These are phyloP conservation scores for Trapa incisa DNA, from an alignment of 345 rosid species.

Conservation along the genomic window DNA sequence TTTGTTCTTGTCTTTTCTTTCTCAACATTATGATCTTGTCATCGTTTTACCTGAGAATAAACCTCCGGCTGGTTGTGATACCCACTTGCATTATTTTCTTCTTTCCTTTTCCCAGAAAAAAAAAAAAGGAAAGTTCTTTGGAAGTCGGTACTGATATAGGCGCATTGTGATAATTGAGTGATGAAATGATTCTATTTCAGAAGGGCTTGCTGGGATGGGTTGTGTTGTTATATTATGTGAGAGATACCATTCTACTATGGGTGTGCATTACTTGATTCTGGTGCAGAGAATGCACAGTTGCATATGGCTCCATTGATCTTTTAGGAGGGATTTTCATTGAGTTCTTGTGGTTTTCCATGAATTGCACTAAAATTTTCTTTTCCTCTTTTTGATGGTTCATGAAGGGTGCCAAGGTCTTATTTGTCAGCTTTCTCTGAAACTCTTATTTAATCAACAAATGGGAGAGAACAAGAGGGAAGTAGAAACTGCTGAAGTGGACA, in stretches of 20 bases:
- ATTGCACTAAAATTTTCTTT: no score
- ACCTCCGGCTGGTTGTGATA: background rate
- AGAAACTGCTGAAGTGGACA: conserved; percentile 66
- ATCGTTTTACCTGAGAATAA: background rate
- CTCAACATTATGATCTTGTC: background rate
- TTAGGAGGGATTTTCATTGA: background rate
- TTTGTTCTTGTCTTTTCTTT: background rate
- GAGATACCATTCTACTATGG: background rate
- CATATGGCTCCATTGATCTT: background rate
- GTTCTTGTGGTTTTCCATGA: background rate
- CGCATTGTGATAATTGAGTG: background rate
- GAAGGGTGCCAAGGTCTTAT: background rate
- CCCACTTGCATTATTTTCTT: conserved; percentile 4
- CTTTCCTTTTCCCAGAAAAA: background rate
- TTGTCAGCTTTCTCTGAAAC: conserved; percentile 1
- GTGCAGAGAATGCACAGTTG: background rate
- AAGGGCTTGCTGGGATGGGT: background rate
- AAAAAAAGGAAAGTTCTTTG: background rate
- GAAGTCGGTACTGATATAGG: background rate
- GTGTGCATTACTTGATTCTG: background rate
- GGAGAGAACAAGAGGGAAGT: conserved; percentile 36
- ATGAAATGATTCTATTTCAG: background rate
- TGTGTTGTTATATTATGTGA: background rate
- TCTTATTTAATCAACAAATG: conserved; percentile 23
- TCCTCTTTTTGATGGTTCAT: no score